Percentiles rank a stretch among this genome's conserved stretches.
Evolutionary conservation across 1,139 yeast species (phyloP).

Genomic region (Suhomyces panamericanus): DNA sequence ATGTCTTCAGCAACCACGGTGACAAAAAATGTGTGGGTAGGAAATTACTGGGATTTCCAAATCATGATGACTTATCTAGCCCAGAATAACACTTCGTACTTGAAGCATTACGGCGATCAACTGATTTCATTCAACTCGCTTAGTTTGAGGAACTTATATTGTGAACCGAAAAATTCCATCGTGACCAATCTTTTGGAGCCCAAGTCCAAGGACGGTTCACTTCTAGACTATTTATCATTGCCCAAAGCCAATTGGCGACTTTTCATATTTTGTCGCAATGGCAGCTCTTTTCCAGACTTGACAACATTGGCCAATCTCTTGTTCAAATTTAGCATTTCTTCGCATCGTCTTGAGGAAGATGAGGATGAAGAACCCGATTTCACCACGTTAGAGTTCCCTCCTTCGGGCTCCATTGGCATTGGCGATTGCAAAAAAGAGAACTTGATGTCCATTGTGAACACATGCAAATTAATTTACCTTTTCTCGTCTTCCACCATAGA

Average conservation of each 20-base stretch:
- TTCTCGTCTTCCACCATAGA: conserved; percentile 33
- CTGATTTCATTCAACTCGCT: conserved; percentile 5
- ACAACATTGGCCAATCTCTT: conserved; percentile 38
- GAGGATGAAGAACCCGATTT: conserved; percentile 24
- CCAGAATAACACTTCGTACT: conserved; percentile 14
- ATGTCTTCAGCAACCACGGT: conserved; percentile 80
- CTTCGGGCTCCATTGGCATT: conserved; percentile 77
- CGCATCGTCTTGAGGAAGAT: conserved; percentile 24
- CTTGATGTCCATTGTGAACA: conserved; percentile 57
- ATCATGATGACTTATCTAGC: conserved; percentile 32
- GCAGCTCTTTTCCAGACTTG: conserved; percentile 56
- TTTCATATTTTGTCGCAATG: conserved; percentile 49
- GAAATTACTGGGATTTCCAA: conserved; percentile 62
- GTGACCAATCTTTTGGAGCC: conserved; percentile 25
- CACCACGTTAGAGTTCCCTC: conserved; percentile 66
- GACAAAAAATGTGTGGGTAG: conserved; percentile 66
- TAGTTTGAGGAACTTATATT: conserved; percentile 38
- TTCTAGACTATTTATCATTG: conserved; percentile 27
- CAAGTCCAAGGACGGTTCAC: conserved; percentile 2
- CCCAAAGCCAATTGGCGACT: conserved; percentile 44
- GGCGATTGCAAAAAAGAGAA: conserved; percentile 64
- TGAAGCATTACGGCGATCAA: conserved; percentile 9
- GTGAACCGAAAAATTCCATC: conserved; percentile 53
- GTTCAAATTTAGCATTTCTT: conserved; percentile 31
- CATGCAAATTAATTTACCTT: conserved; percentile 59